phyloP scores from a whole-genome alignment of 176 grass and related monocot genomes.

The Rhynchospora breviuscula region DNA sequence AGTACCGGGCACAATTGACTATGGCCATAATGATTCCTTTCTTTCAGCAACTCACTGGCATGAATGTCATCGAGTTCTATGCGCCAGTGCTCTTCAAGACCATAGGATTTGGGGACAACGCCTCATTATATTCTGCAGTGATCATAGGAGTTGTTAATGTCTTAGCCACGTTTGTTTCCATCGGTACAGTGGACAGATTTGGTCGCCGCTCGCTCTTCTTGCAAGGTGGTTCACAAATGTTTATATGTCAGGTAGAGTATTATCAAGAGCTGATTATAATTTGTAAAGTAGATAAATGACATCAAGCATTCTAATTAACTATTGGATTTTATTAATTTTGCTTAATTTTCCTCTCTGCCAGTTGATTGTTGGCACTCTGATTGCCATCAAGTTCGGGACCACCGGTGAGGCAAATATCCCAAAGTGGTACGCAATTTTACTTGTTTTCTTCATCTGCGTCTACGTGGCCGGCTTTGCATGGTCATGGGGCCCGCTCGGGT shows the following conservation, averaged over 20 bases:
- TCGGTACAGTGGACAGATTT: conserved; percentile 36
- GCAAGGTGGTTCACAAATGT: conserved; percentile 26
- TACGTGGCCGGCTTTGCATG: conserved; percentile 29
- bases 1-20: conserved; percentile 35
- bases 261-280: neutral
- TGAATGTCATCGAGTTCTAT: conserved; percentile 47
- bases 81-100: conserved; percentile 42
- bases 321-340: neutral
- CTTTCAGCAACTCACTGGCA: conserved; percentile 49
- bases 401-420: conserved; percentile 3
- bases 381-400: conserved; percentile 27
- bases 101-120: conserved; percentile 29
- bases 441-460: conserved; percentile 27
- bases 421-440: conserved; percentile 2
- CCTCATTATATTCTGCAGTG: conserved; percentile 29
- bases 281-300: neutral
- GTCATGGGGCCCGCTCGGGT: conserved; percentile 33
- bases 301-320: neutral
- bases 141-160: conserved; percentile 39
- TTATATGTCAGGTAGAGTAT: conserved; percentile 28
- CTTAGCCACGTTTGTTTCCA: conserved; percentile 32
- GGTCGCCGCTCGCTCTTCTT: conserved; percentile 36
- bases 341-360: neutral
- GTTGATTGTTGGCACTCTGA: conserved; percentile 30
- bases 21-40: conserved; percentile 51